Percentiles rank a stretch among this genome's conserved stretches.
Evolutionary conservation across 495 filamentous ascomycete genomes (phyloP).

Genomic region (Viridothelium virens): DNA sequence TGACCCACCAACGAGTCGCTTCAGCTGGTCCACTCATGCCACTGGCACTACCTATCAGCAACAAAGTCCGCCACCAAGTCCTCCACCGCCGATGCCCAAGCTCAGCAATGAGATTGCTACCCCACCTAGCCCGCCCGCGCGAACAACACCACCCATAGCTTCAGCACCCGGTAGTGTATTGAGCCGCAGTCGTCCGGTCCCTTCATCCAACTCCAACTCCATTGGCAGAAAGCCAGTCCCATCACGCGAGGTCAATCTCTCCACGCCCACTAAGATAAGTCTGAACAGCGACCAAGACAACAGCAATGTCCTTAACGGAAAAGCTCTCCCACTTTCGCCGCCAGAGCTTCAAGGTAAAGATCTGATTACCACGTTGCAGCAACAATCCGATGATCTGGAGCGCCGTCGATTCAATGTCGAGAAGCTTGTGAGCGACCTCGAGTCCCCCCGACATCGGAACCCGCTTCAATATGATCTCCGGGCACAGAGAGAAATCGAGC

Average conservation of each 20-base stretch:
- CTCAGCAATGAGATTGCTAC: slow-evolving; percentile 20
- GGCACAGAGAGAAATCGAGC: slow-evolving; percentile 60
- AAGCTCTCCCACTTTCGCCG: slow-evolving; percentile 51
- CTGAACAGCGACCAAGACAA: slow-evolving; percentile 36
- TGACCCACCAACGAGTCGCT: slow-evolving; percentile 54
- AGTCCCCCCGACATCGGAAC: slow-evolving; percentile 42
- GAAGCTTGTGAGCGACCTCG: slow-evolving; percentile 33
- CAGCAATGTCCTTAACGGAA: slow-evolving; percentile 40
- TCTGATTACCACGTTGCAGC: slow-evolving; percentile 59
- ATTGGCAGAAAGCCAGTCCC: neutral
- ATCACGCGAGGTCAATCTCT: neutral
- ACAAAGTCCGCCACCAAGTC: slow-evolving; percentile 41
- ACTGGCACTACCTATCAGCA: slow-evolving; percentile 41
- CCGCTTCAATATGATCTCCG: slow-evolving; percentile 50
- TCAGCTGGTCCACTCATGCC: slow-evolving; percentile 67
- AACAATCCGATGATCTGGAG: slow-evolving; percentile 55
- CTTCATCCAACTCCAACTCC: neutral
- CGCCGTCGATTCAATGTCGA: slow-evolving; percentile 63
- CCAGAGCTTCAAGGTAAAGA: slow-evolving; percentile 51
- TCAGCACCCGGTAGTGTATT: neutral
- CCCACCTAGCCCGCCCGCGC: slow-evolving; percentile 27
- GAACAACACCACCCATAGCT: slow-evolving; percentile 1
- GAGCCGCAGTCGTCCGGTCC: slow-evolving; percentile 6
- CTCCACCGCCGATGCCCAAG: slow-evolving; percentile 34
- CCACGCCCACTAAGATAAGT: neutral